Conservation (phyloP, 306 rosid species). For the Lathyrus sativus region DNA sequence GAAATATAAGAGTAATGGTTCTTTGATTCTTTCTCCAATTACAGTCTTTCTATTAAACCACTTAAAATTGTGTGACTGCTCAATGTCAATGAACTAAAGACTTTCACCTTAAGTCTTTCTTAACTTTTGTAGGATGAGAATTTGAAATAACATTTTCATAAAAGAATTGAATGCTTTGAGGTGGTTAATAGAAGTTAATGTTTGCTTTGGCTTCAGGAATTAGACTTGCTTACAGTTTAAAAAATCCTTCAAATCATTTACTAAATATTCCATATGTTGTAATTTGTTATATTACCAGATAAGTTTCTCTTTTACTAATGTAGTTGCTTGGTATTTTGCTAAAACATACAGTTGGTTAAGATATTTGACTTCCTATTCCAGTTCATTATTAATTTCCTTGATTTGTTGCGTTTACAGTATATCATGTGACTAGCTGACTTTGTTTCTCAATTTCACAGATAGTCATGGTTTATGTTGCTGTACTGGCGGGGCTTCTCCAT, state of each 20-base stretch:
- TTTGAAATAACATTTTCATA: conserved; percentile 25
- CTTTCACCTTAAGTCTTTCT: background rate
- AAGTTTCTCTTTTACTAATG: conserved; percentile 11
- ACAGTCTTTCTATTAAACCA: conserved; percentile 2
- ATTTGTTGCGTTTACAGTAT: background rate
- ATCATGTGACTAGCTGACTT: conserved; percentile 39
- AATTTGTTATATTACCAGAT: background rate
- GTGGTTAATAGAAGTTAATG: conserved; percentile 7
- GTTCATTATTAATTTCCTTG: conserved; percentile 19
- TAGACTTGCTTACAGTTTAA: conserved; percentile 1
- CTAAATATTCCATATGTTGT: conserved; percentile 16
- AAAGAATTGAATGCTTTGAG: conserved; percentile 1
- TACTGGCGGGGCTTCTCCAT: conserved; percentile 87
- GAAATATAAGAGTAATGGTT: conserved; percentile 9
- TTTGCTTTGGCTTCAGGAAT: conserved; percentile 21
- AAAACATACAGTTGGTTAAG: conserved; percentile 17
- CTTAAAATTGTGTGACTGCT: conserved; percentile 13
- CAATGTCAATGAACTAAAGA: background rate
- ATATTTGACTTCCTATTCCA: conserved; percentile 18
- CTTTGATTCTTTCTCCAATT: conserved; percentile 1
- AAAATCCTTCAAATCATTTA: conserved; percentile 9
- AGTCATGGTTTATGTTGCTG: conserved; percentile 84
- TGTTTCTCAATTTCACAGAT: conserved; percentile 54
- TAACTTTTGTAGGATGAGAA: conserved; percentile 1
- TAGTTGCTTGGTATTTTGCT: conserved; percentile 31